Percentiles rank a stretch among this genome's conserved stretches.
Conservation (phyloP, 2,329 filamentous ascomycete species). For the Alternaria incomplexa region DNA sequence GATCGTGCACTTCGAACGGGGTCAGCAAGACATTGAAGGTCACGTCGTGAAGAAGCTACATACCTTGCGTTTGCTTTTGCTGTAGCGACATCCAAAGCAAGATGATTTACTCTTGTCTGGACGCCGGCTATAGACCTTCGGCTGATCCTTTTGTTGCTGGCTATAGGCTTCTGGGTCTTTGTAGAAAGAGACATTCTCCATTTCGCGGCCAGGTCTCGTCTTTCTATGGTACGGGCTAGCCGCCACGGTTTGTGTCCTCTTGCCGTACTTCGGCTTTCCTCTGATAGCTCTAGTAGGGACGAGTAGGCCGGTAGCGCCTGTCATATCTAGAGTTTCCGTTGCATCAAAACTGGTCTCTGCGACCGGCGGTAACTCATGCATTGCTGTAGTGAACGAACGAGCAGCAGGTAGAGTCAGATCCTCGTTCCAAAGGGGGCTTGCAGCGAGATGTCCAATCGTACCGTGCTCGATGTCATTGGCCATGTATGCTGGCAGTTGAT, state of each 20-base stretch:
- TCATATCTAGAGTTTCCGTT: background rate
- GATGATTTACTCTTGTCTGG: background rate
- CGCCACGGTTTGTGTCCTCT: background rate
- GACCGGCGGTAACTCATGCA: background rate
- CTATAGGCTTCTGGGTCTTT: background rate
- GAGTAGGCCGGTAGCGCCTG: background rate
- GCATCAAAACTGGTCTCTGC: background rate
- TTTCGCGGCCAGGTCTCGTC: background rate
- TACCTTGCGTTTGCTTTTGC: background rate
- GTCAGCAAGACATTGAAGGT: fast-evolving
- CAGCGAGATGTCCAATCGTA: too few relatives aligned
- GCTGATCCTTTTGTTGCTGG: background rate
- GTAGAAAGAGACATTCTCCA: background rate
- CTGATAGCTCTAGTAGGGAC: background rate
- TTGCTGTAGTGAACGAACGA: background rate
- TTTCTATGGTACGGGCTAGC: background rate
- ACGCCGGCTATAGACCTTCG: background rate
- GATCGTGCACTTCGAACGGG: background rate
- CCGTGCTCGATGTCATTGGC: background rate
- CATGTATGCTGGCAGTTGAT: background rate
- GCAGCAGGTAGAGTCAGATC: background rate
- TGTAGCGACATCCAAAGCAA: background rate
- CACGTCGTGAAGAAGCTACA: background rate
- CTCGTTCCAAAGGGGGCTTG: background rate
- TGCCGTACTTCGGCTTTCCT: fast-evolving